phyloP scores from a whole-genome alignment of 2,329 filamentous ascomycete genomes.

The Fusarium torreyae region DNA sequence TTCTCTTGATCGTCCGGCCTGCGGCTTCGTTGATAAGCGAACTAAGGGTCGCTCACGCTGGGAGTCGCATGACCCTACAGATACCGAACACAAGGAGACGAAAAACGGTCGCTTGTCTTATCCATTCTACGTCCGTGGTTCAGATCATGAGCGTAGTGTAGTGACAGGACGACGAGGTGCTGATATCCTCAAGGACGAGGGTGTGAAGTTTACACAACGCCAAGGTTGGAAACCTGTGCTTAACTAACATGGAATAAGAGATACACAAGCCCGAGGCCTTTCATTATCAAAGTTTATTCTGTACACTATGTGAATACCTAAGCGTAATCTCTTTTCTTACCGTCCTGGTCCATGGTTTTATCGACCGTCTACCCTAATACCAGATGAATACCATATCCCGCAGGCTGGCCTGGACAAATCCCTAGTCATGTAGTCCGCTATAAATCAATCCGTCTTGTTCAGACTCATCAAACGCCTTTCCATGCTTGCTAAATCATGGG shows the following conservation, averaged over 20 bases:
- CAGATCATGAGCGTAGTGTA: conserved; percentile 74
- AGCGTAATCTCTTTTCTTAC: conserved; percentile 22
- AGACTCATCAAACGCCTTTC: conserved; percentile 51
- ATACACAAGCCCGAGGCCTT: not conserved
- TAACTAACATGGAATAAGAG: conserved; percentile 36
- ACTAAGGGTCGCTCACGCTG: conserved; percentile 37
- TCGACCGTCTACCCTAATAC: conserved; percentile 34
- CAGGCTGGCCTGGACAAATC: conserved; percentile 18
- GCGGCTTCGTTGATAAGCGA: conserved; percentile 66
- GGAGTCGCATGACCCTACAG: conserved; percentile 13
- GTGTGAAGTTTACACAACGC: conserved; percentile 70
- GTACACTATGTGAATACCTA: conserved; percentile 34
- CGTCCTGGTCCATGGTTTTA: conserved; percentile 25
- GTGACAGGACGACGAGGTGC: conserved; percentile 73
- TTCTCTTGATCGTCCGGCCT: conserved; percentile 71
- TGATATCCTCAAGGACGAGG: conserved; percentile 74
- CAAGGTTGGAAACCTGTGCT: conserved; percentile 71
- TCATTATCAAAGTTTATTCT: conserved; percentile 30
- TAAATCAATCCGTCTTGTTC: conserved; percentile 27
- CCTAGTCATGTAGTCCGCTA: conserved; percentile 10
- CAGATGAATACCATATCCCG: conserved; percentile 11
- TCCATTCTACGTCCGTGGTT: conserved; percentile 74
- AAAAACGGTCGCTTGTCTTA: conserved; percentile 58
- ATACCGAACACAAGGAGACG: not conserved
- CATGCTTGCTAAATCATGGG: conserved; percentile 49